A percentile compares a stretch with the other conserved stretches of the same genome.
These are phyloP conservation scores for Sporothrix inflata DNA, from an alignment of 2,329 filamentous ascomycete species.

Conservation along the genomic window DNA sequence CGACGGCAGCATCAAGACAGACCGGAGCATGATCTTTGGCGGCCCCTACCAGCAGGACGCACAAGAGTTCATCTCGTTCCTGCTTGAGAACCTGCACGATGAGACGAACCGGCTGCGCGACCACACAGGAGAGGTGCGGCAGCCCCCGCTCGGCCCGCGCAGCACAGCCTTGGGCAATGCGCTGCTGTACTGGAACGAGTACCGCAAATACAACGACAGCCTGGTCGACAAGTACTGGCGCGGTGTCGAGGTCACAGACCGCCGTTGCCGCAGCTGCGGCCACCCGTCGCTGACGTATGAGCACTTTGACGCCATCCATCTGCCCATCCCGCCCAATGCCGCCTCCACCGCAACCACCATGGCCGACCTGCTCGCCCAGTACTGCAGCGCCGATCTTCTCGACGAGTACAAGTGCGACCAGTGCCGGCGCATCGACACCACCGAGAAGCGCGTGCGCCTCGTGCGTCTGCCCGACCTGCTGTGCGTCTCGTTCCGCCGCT, in stretches of 20 bases:
- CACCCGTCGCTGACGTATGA: conserved; percentile 53
- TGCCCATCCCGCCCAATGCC: conserved; percentile 45
- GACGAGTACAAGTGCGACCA: conserved; percentile 73
- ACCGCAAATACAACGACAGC: conserved; percentile 71
- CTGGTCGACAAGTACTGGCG: conserved; percentile 80
- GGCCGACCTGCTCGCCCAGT: conserved; percentile 69
- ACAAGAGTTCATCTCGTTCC: conserved; percentile 83
- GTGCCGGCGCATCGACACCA: conserved; percentile 69
- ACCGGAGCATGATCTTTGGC: conserved; percentile 61
- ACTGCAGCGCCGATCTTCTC: conserved; percentile 69
- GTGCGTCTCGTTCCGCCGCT: conserved; percentile 73
- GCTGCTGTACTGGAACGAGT: conserved; percentile 72
- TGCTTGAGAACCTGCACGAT: conserved; percentile 80
- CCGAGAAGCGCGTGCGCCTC: conserved; percentile 72
- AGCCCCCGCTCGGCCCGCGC: conserved; percentile 38
- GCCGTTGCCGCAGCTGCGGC: conserved; percentile 65
- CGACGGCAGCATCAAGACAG: conserved; percentile 37
- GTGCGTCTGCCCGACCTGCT: conserved; percentile 79
- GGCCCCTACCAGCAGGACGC: conserved; percentile 84
- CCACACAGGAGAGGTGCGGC: conserved; percentile 35
- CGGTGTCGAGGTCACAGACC: conserved; percentile 71
- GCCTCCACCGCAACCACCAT: conserved; percentile 42
- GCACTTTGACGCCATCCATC: conserved; percentile 58
- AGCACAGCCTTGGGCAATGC: conserved; percentile 57
- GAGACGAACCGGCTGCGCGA: conserved; percentile 73